Base-by-base conservation (phyloP, 108 stramenopile genomes). In the Conticribra guillardii region DNA sequence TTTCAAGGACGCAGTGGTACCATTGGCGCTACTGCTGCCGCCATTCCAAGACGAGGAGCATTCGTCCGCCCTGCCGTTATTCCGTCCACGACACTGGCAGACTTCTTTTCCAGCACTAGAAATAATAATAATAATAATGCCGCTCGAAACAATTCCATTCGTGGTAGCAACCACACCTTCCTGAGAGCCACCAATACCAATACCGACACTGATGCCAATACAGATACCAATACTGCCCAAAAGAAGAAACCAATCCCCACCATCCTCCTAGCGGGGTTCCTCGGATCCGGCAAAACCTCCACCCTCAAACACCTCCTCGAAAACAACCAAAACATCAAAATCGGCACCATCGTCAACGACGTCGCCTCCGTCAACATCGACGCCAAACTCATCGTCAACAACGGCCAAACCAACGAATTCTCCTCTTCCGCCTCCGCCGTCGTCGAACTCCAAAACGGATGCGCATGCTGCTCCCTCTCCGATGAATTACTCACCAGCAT, bases 341-440 rank as follows among this genome's bases (percentile, higher is more conserved):
- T 97, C 28, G 97, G 96, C 14, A 87, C 98, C 1, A 91, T 99
- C 53, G 98, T 99, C 60, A 99, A 99, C 51, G 99, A 99, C 64
- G 95, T 99, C 41, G 96, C 95, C 14, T 72, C 76, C 7, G 89
- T 99, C 7, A 99, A 99, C 79, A 97, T 99, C 56, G 99, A 99
- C 68, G 96, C 97, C 72, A 96, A 96, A 58, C 84, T 99, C 7
- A 64, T 97, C 14, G 19, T 65, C 63, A 71, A 73, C 24, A 70
- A 34, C 4, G 67, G 71, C 54, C 47, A 46, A 15, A 52, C 30
- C 8, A 54, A 15, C 9, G 46, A 51, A 8, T 45, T 37, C 15
- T 27, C 50, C 17, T 22, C 45, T 27, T 30, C 59, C 29, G 47
- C 52, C 53, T 50, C 37, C 23, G 87, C 80, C 0, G 80, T 89